Percentiles rank a stretch among this genome's conserved stretches.
These are phyloP conservation scores for Acanthamoeba castellanii DNA, from an alignment of 208 protist species.

Conservation along the genomic window DNA sequence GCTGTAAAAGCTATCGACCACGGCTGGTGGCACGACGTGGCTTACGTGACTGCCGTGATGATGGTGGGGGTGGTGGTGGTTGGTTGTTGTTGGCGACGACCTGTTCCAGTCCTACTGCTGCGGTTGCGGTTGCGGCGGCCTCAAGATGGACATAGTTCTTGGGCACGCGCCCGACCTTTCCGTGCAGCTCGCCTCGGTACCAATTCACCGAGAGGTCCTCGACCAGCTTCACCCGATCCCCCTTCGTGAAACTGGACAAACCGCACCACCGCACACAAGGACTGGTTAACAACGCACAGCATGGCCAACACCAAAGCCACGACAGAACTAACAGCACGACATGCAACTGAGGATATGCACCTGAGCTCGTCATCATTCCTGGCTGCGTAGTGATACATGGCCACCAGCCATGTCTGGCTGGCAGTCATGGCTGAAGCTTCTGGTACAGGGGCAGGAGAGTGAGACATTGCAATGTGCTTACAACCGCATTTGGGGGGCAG, in stretches of 20 bases:
- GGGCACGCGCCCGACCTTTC: not conserved
- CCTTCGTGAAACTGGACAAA: not conserved
- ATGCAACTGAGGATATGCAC: not conserved
- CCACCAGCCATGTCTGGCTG: not conserved
- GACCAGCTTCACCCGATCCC: not conserved
- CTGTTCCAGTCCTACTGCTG: not conserved
- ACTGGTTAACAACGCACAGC: too few species aligned
- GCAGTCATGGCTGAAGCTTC: not conserved
- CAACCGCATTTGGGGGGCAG: not conserved
- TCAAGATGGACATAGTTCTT: constrained; percentile 42
- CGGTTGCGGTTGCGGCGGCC: too few species aligned
- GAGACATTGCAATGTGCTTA: not conserved
- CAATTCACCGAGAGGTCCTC: constrained; percentile 34
- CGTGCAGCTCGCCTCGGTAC: constrained; percentile 11
- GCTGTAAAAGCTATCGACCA: not conserved
- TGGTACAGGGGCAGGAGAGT: not conserved
- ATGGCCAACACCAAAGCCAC: too few species aligned
- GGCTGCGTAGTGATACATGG: constrained; percentile 1
- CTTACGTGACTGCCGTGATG: not conserved
- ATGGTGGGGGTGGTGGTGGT: not conserved
- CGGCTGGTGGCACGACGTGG: not conserved
- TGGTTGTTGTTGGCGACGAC: not conserved
- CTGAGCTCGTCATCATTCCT: constrained; percentile 24
- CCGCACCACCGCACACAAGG: too few species aligned
- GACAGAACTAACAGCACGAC: not conserved